Conservation (phyloP, 2,329 filamentous ascomycete genomes). For the Fusarium domesticum region DNA sequence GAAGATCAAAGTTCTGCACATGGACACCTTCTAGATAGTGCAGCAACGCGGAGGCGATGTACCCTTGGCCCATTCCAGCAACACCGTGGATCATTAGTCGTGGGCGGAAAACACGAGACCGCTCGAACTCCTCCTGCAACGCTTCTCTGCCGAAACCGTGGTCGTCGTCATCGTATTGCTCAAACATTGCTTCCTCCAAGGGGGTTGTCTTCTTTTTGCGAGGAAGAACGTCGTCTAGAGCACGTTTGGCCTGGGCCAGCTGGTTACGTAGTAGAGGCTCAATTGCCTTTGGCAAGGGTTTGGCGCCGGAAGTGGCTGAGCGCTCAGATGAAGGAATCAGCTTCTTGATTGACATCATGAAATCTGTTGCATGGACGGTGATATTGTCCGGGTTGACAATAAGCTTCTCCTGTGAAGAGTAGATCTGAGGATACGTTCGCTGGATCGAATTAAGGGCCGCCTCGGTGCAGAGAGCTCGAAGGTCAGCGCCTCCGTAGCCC, state of each 20-base stretch:
- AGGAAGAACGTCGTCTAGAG: conserved; percentile 75
- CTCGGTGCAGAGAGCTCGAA: conserved; percentile 92
- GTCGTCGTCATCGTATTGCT: conserved; percentile 78
- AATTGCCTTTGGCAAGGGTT: conserved; percentile 73
- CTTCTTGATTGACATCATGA: conserved; percentile 95
- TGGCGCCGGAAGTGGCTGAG: conserved; percentile 79
- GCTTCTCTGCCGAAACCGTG: conserved; percentile 83
- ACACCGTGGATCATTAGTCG: conserved; percentile 78
- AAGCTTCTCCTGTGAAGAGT: conserved; percentile 84
- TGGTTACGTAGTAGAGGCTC: conserved; percentile 77
- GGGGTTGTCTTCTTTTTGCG: conserved; percentile 84
- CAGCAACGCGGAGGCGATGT: conserved; percentile 79
- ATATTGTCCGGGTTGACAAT: conserved; percentile 84
- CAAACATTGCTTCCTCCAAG: conserved; percentile 88
- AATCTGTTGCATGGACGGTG: conserved; percentile 85
- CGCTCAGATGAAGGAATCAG: conserved; percentile 93
- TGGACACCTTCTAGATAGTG: conserved; percentile 92
- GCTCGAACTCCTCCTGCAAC: conserved; percentile 74
- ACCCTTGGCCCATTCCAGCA: conserved; percentile 89
- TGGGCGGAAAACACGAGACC: conserved; percentile 82
- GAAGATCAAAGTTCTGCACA: conserved; percentile 90
- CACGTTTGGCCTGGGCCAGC: conserved; percentile 63
- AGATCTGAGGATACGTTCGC: conserved; percentile 93
- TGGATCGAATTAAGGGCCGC: conserved; percentile 95
- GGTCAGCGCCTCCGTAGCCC: conserved; percentile 92